Evolutionary conservation across 208 protist species (phyloP), one percentile per base, ranked within the genome.

Genomic region (Plasmodiophora brassicae): DNA sequence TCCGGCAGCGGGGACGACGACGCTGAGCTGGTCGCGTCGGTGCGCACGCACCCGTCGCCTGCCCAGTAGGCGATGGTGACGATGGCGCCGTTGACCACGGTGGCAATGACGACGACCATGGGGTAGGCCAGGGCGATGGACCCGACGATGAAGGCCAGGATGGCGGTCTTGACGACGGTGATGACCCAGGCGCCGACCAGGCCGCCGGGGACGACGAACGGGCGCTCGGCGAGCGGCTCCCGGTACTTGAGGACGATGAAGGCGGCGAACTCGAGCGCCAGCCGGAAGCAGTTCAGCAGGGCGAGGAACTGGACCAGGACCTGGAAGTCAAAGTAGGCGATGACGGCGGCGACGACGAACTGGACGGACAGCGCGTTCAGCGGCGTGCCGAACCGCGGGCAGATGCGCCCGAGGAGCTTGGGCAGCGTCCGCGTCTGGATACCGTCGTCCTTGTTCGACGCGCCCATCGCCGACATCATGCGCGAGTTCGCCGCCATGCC

Each of bases 231-330:
- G 28, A n/a, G 28, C 25, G 84, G 84, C 20, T 86, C 84, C 28
- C 50, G 45, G 43, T 86, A 86, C 43, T 86, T 86, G 10, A 86
- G 50, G 10, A 57, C 84, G n/a, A 86, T 86, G 28, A 86, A 86
- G 10, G 84, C 84, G 50, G 84, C 50, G 14, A 86, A 86, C 84
- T 86, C 84, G 28, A 65, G 25, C 5, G 50, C 5, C 1, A 71
- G 5, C 10, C 46, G 45, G 28, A 86, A 53, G 44, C 84, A 86
- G 50, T 5, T 65, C 10, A 86, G 45, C n/a, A 86, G 25, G 43
- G 5, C n/a, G 28, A 53, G 25, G 14, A 86, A 5, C 50, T 71
- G 10, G 25, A 86, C 45, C 84, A 86, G 84, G 28, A 35, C 20
- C 10, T 28, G 1, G 50, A 86, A 86, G n/a, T 53, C 46, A 25